Evolutionary conservation across 257 asterid species (phyloP), one percentile per base, ranked within the genome.

Genomic region (Cinchona pubescens): DNA sequence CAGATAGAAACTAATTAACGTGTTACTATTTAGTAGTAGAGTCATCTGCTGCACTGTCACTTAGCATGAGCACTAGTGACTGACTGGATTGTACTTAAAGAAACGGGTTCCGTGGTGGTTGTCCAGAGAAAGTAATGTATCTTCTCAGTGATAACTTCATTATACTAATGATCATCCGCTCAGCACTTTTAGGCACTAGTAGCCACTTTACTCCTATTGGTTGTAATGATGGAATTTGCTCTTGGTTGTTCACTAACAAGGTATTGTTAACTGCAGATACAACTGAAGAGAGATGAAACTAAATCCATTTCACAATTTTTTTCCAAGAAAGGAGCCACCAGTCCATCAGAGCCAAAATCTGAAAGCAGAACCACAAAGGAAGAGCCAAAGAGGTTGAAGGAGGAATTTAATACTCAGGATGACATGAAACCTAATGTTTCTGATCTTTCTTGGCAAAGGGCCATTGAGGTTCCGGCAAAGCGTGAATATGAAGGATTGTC

Each of bases 291-390:
- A 32, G 92, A 86, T 48, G 91, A 89, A 80, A 85, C 77, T 48
- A 90, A 81, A 82, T 51, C 92, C 8, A 95, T 95, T 81, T 84
- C 97, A 2, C 90, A 86, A 72, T 95, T 92, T 37, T 92, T 95
- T 88, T 80, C 86, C 7, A 91, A 84, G 86, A 91, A 87, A 82
- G 88, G 76, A 61, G 79, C 42, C 66, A 55, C 30, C 48, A 69
- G 79, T 45, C 67, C 35, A 58, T 67, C 68, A 72, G 87, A 83
- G 62, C 75, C 73, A 56, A 79, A 82, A 69, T 78, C 46, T 49
- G 83, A 82, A 74, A 75, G 42, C 69, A 63, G 75, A 71, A 76
- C 70, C 46, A 43, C 68, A 3, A 79, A 77, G 79, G 82, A 80
- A 60, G 91, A 89, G 77, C 78, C 80, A 40, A 74, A 73, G 72